Percentiles rank a stretch among this genome's conserved stretches.
phyloP scores from a whole-genome alignment of 345 rosid species.

The Arabidopsis thaliana region TAIR10.1 NC_003070.9:19125501-19126000 shows the following conservation, averaged over 20 bases:
- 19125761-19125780: slow-evolving; percentile 56
- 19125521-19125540: too few relatives aligned
- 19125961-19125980: slow-evolving; percentile 62
- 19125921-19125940: slow-evolving; percentile 27
- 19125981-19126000: slow-evolving; percentile 67
- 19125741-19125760: slow-evolving; percentile 51
- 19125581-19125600: slow-evolving; percentile 30
- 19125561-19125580: neutral
- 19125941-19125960: slow-evolving; percentile 54
- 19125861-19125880: slow-evolving; percentile 30
- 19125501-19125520: too few relatives aligned
- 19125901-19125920: slow-evolving; percentile 23
- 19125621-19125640: slow-evolving; percentile 44
- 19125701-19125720: slow-evolving; percentile 53
- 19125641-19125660: slow-evolving; percentile 25
- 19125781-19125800: slow-evolving; percentile 50
- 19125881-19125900: slow-evolving; percentile 37
- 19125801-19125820: slow-evolving; percentile 52
- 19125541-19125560: too few relatives aligned
- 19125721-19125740: slow-evolving; percentile 52
- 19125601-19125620: slow-evolving; percentile 31
- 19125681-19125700: slow-evolving; percentile 49
- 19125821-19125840: slow-evolving; percentile 36
- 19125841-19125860: slow-evolving; percentile 6
- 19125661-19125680: slow-evolving; percentile 47